phyloP scores from a whole-genome alignment of 139 green algal genomes.

The Asterochloris sp. region DNA sequence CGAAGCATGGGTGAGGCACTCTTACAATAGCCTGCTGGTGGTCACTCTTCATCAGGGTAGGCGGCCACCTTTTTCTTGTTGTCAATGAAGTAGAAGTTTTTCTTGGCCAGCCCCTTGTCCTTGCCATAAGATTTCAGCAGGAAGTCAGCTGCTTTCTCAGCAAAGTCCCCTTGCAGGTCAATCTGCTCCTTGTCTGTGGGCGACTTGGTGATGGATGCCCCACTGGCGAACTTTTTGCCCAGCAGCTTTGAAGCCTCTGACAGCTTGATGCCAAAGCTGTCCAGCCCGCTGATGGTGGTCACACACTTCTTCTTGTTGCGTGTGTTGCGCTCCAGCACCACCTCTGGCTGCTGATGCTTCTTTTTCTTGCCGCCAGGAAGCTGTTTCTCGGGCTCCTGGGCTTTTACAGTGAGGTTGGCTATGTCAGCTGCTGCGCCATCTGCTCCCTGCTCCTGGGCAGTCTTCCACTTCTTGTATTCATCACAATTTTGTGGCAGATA shows the following conservation, averaged over 20 bases:
- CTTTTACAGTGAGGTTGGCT: slow-evolving; percentile 53
- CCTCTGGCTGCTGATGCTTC: slow-evolving; percentile 63
- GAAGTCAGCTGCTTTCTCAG: slow-evolving; percentile 66
- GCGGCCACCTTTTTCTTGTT: slow-evolving; percentile 65
- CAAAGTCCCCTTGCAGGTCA: slow-evolving; percentile 83
- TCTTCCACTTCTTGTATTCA: slow-evolving; percentile 86
- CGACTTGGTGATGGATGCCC: slow-evolving; percentile 86
- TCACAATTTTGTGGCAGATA: slow-evolving; percentile 76
- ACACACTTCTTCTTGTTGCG: slow-evolving; percentile 95
- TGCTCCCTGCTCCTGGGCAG: slow-evolving; percentile 47
- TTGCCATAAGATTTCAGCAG: slow-evolving; percentile 77
- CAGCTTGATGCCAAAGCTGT: slow-evolving; percentile 90
- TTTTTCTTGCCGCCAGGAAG: slow-evolving; percentile 71
- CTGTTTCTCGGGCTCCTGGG: slow-evolving; percentile 59
- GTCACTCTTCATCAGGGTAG: slow-evolving; percentile 36
- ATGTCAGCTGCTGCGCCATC: slow-evolving; percentile 51
- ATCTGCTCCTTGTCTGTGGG: slow-evolving; percentile 88
- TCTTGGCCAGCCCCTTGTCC: slow-evolving; percentile 62
- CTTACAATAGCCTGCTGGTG: too few relatives aligned
- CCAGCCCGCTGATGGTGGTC: slow-evolving; percentile 83
- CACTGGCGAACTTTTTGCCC: slow-evolving; percentile 98
- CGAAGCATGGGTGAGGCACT: too few relatives aligned
- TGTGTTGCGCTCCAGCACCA: slow-evolving; percentile 70
- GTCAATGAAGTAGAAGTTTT: slow-evolving; percentile 63
- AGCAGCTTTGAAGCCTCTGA: slow-evolving; percentile 91